These are phyloP conservation scores for Blastobotrys aristatus DNA, from an alignment of 1,139 yeast species.

Conservation along the genomic window DNA sequence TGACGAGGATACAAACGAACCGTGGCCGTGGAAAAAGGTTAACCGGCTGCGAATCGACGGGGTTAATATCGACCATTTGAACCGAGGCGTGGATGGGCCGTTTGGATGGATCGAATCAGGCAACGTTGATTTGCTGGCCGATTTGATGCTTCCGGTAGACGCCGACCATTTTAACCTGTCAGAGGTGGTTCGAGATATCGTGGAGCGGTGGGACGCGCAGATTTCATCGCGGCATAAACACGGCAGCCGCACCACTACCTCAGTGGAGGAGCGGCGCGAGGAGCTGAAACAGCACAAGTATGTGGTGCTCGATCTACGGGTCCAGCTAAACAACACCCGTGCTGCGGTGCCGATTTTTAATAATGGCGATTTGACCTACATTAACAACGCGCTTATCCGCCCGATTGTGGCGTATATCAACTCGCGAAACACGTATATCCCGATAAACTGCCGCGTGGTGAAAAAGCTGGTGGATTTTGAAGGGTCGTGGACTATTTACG, in stretches of 20 bases:
- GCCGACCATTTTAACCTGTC: constrained; percentile 40
- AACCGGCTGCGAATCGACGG: constrained; percentile 82
- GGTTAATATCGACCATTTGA: constrained; percentile 79
- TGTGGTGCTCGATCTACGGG: constrained; percentile 71
- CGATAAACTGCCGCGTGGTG: constrained; percentile 78
- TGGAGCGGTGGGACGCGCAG: constrained; percentile 39
- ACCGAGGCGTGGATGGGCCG: constrained; percentile 87
- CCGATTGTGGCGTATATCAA: constrained; percentile 96
- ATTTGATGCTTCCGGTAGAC: constrained; percentile 72
- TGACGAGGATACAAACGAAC: constrained; percentile 20
- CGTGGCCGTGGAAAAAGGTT: constrained; percentile 51
- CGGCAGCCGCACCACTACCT: constrained; percentile 20
- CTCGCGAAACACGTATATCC: constrained; percentile 82
- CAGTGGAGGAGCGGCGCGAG: constrained; percentile 30
- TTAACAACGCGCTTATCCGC: constrained; percentile 83
- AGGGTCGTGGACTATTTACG: constrained; percentile 96
- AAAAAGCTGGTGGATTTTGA: constrained; percentile 78
- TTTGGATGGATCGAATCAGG: constrained; percentile 96
- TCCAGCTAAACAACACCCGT: constrained; percentile 75
- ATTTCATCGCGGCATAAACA: constrained; percentile 14
- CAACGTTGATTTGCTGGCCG: constrained; percentile 88
- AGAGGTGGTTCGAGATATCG: constrained; percentile 37
- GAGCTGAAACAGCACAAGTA: constrained; percentile 42
- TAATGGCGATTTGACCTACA: constrained; percentile 66
- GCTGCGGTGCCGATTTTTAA: constrained; percentile 87